Conservation (phyloP, 2,329 filamentous ascomycete genomes). For the Tolypocladium album region DNA sequence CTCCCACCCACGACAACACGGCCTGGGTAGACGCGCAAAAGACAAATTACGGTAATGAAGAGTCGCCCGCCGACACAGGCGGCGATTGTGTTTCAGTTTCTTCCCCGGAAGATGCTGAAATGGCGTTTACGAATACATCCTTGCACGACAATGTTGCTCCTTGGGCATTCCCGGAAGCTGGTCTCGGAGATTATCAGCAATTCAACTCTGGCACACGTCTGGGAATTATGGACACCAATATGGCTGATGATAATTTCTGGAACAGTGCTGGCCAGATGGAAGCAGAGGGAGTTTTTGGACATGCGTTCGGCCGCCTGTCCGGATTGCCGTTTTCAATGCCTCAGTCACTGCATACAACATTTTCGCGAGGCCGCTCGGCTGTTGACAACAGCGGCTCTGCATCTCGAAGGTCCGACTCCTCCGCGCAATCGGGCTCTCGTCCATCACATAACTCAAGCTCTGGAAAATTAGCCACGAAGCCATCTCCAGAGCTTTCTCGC, state of each 20-base stretch:
- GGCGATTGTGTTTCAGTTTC: not conserved
- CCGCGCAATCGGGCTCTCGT: not conserved
- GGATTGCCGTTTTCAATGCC: not conserved
- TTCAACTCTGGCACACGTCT: not conserved
- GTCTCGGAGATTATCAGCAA: not conserved
- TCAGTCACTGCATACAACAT: not conserved
- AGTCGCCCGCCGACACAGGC: not conserved
- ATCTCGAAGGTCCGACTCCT: not conserved
- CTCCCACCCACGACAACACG: not conserved
- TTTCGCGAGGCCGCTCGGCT: not conserved
- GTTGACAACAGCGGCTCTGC: not conserved
- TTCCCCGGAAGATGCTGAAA: not conserved
- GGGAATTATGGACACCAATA: not conserved
- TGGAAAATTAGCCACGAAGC: not conserved
- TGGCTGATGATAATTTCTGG: not conserved
- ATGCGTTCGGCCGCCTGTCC: not conserved
- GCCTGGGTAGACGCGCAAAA: not conserved
- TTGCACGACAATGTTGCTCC: not conserved
- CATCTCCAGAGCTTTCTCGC: not conserved
- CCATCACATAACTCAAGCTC: not conserved
- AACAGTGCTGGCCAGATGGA: not conserved
- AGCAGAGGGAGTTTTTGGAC: not conserved
- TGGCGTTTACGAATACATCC: not conserved
- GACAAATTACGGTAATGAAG: not conserved
- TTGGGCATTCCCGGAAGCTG: not conserved